Conservation (phyloP, 1,284 basidiomycete genomes). For the Coniferiporia weirii region DNA sequence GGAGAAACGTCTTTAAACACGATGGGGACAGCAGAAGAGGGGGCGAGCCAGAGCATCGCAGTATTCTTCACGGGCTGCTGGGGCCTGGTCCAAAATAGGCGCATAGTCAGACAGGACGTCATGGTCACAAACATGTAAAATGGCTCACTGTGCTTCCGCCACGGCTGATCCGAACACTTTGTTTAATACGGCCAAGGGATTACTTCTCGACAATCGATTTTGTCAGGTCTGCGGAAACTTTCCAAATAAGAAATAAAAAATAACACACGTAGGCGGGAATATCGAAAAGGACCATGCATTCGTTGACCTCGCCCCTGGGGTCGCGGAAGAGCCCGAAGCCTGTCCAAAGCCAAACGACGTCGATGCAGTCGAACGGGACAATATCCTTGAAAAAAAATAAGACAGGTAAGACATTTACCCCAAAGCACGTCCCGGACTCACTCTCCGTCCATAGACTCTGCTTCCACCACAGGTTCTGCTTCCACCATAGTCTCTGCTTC, state of each 20-base stretch:
- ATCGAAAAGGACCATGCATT: constrained; percentile 7
- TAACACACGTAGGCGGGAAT: constrained; percentile 9
- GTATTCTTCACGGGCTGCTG: background rate
- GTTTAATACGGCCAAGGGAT: background rate
- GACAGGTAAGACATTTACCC: too few species aligned
- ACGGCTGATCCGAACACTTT: background rate
- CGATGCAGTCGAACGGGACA: background rate
- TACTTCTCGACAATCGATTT: background rate
- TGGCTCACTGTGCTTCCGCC: background rate
- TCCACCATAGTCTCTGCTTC: background rate
- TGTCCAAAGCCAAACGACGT: background rate
- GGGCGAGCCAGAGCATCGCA: constrained; percentile 3
- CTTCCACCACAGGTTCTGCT: background rate
- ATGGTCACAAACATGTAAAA: background rate
- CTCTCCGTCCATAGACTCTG: background rate
- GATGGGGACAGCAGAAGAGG: constrained; percentile 3
- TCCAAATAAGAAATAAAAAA: background rate
- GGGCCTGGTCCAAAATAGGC: background rate
- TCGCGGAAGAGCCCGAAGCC: background rate
- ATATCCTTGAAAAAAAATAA: background rate
- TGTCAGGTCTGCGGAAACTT: too few species aligned
- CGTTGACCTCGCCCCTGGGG: background rate
- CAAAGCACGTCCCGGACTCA: too few species aligned
- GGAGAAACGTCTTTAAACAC: constrained; percentile 7
- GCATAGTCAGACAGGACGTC: background rate